Percentiles rank a stretch among this genome's conserved stretches.
phyloP scores from a whole-genome alignment of 345 rosid species.

The Cardamine occulta region DNA sequence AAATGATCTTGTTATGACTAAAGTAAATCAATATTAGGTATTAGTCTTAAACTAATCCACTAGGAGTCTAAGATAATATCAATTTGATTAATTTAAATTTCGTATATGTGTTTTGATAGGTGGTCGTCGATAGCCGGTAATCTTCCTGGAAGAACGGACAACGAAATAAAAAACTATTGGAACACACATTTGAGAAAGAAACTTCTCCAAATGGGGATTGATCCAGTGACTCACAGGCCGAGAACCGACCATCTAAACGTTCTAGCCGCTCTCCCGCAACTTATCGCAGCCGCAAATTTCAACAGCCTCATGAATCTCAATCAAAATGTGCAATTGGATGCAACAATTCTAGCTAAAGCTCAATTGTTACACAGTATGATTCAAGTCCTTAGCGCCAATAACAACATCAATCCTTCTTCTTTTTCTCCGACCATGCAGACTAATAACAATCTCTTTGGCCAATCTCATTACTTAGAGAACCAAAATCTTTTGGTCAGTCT shows the following conservation, averaged over 20 bases:
- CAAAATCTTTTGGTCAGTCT: conserved; percentile 37
- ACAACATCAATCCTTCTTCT: conserved; percentile 21
- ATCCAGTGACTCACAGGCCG: conserved; percentile 43
- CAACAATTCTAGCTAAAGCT: conserved; percentile 58
- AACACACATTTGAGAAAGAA: conserved; percentile 47
- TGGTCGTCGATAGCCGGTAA: conserved; percentile 47
- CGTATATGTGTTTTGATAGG: conserved; percentile 32
- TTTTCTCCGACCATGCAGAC: conserved; percentile 42
- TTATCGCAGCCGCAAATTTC: conserved; percentile 60
- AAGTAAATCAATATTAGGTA: conserved; percentile 24
- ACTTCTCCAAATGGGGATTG: conserved; percentile 46
- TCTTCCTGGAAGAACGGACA: conserved; percentile 49
- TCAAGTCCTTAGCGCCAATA: conserved; percentile 44
- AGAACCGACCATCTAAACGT: conserved; percentile 54
- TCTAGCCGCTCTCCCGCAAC: conserved; percentile 56
- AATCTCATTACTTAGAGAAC: conserved; percentile 39
- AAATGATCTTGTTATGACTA: conserved; percentile 12
- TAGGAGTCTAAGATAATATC: neutral
- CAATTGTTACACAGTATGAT: conserved; percentile 58
- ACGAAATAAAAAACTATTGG: conserved; percentile 48
- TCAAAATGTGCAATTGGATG: conserved; percentile 53
- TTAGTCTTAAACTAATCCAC: conserved; percentile 30
- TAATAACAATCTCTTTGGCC: conserved; percentile 39
- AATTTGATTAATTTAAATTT: neutral
- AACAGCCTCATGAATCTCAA: conserved; percentile 50